Evolutionary conservation across 176 grass and related monocot genomes (phyloP).

Genomic region (Phyllostachys edulis): DNA sequence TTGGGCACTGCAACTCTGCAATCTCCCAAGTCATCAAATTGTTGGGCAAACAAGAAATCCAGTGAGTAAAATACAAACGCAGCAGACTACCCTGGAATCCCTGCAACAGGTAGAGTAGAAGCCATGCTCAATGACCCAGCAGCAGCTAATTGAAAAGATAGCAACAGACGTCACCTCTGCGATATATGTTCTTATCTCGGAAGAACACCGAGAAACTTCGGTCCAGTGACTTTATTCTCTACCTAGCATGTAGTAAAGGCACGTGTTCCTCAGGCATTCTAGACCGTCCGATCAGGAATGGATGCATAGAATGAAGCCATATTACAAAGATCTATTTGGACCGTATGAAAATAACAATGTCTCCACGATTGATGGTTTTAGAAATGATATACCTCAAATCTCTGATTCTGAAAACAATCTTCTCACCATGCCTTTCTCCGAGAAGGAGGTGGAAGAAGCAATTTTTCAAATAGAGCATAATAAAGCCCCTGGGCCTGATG

Average conservation of each 20-base stretch:
- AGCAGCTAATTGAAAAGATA: not conserved
- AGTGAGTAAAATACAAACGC: not conserved
- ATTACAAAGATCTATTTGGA: too few relatives aligned
- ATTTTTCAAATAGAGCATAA: too few relatives aligned
- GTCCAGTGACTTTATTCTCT: not conserved
- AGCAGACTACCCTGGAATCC: not conserved
- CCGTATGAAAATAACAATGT: too few relatives aligned
- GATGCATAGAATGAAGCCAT: not conserved
- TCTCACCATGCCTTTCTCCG: too few relatives aligned
- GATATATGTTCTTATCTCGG: not conserved
- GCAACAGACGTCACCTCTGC: not conserved
- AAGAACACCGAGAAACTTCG: not conserved
- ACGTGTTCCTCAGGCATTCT: not conserved
- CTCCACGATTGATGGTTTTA: too few relatives aligned
- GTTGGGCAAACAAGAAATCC: not conserved
- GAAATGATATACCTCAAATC: too few relatives aligned
- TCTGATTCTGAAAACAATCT: too few relatives aligned
- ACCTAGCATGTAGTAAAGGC: not conserved
- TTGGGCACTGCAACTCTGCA: constrained; percentile 13
- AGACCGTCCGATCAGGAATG: not conserved
- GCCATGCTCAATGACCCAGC: not conserved
- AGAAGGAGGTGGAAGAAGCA: too few relatives aligned
- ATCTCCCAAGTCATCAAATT: not conserved
- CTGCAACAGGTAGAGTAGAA: not conserved
- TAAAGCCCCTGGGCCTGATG: too few relatives aligned